Evolutionary conservation across 2,329 filamentous ascomycete genomes (phyloP), one percentile per base, ranked within the genome.

Genomic region (Gremmenia infestans): DNA sequence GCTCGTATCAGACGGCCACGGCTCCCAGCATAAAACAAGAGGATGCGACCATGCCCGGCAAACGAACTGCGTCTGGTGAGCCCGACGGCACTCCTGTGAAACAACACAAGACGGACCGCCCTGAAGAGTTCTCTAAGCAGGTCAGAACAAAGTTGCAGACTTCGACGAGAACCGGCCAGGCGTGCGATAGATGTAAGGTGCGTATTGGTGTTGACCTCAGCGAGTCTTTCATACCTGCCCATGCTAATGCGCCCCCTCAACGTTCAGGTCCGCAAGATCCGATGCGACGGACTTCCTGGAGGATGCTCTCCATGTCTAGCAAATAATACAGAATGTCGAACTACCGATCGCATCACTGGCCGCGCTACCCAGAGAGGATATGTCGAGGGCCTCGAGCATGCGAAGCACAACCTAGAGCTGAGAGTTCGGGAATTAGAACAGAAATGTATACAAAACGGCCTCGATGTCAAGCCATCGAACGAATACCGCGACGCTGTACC

Each of bases 181-280:
- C 90, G 35, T 95, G 90, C 78, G 90, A 95, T 73, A 81, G 91
- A 54, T 95, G 91, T 79, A 94, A 93, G 81, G 87, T 89, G 72
- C 65, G 78, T 67, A 23, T 42, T 53, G n/a, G 32, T 40, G 19
- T 40, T 53, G 19, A 36, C 37, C 52, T 25, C 39, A 35, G 23
- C n/a, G 36, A 11, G 17, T n/a, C 5, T 23, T 25, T 28, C n/a
- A 28, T 46, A 47, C 49, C 39, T 39, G 40, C 49, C 39, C 46
- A 37, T 35, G 48, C 59, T 64, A 56, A 65, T 46, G 37, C 17
- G 40, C 48, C 48, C 39, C 23, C 40, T 48, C 17, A 39, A 36
- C 48, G 32, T 17, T 19, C 67, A 90, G 87, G 79, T 91, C 56
- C 84, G 91, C 64, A 96, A 96, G 74, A 95, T 95, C 66, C 84